Conservation (phyloP, 495 filamentous ascomycete genomes). For the Bacidia rubella region DNA sequence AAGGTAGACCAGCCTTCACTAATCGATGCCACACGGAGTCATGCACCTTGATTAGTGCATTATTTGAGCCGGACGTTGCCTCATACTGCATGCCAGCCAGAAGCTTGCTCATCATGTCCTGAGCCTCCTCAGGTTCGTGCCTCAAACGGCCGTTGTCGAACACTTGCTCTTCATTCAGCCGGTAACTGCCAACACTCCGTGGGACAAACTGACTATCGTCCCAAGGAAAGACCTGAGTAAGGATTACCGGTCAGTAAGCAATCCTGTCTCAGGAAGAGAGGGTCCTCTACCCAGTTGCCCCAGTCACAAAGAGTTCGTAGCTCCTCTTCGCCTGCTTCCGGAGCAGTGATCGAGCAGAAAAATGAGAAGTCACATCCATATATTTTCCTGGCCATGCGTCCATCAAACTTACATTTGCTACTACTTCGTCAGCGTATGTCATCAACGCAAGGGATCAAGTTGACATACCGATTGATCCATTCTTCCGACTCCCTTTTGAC, state of each 20-base stretch:
- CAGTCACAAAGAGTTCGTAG: constrained; percentile 23
- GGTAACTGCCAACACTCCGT: not conserved
- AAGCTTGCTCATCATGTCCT: constrained; percentile 16
- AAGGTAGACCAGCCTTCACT: constrained; percentile 1
- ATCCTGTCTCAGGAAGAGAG: not conserved
- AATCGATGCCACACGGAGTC: not conserved
- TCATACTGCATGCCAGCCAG: constrained; percentile 15
- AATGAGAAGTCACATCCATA: constrained; percentile 13
- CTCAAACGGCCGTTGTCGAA: constrained; percentile 23
- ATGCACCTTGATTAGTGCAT: not conserved
- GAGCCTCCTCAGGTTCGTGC: constrained; percentile 17
- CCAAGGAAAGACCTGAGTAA: constrained; percentile 19
- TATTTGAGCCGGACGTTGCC: not conserved
- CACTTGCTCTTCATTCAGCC: constrained; percentile 9
- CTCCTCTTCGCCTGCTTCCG: constrained; percentile 15
- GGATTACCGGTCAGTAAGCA: not conserved
- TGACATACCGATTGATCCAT: constrained; percentile 13
- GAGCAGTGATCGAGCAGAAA: constrained; percentile 18
- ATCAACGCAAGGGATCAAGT: no score
- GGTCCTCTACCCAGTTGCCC: constrained; percentile 23
- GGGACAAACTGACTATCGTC: constrained; percentile 17
- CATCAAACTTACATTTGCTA: not conserved
- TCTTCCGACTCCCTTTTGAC: constrained; percentile 18
- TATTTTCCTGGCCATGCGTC: constrained; percentile 5
- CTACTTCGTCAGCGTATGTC: no score